Conservation (phyloP, 768 basidiomycete species). For the Pholiota microspora region DNA sequence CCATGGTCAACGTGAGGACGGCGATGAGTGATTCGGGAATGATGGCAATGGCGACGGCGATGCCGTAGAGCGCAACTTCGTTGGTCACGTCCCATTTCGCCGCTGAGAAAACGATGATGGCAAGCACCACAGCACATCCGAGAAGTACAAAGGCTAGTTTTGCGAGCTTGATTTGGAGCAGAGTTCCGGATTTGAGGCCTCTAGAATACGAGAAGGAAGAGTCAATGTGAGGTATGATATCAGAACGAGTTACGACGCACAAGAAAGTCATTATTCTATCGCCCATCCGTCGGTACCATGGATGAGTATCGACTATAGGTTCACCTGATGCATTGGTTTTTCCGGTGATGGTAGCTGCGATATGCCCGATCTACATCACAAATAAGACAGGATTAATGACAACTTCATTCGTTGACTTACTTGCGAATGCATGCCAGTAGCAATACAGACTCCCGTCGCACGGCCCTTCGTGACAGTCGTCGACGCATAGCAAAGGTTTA, state of each 20-base stretch:
- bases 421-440: constrained; percentile 53
- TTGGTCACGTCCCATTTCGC: constrained; percentile 30
- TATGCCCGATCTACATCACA: constrained; percentile 31
- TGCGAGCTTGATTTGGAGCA: constrained; percentile 35
- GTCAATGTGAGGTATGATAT: background rate
- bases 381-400: too few relatives aligned
- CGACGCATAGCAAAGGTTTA: constrained; percentile 43
- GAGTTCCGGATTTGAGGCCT: constrained; percentile 33
- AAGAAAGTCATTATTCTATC: constrained; percentile 24
- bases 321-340: constrained; percentile 19
- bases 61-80: constrained; percentile 34
- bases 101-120: constrained; percentile 37
- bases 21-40: constrained; percentile 43
- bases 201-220: constrained; percentile 12
- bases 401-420: too few relatives aligned
- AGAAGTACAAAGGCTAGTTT: constrained; percentile 35
- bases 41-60: constrained; percentile 37
- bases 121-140: constrained; percentile 32
- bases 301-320: constrained; percentile 12
- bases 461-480: constrained; percentile 47
- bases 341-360: constrained; percentile 32
- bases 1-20: constrained; percentile 56
- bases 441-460: constrained; percentile 43
- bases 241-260: constrained; percentile 19
- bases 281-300: constrained; percentile 22